Conservation (phyloP, 371 early-diverging fungal genomes). For the Syncephalis plumigaleata region DNA sequence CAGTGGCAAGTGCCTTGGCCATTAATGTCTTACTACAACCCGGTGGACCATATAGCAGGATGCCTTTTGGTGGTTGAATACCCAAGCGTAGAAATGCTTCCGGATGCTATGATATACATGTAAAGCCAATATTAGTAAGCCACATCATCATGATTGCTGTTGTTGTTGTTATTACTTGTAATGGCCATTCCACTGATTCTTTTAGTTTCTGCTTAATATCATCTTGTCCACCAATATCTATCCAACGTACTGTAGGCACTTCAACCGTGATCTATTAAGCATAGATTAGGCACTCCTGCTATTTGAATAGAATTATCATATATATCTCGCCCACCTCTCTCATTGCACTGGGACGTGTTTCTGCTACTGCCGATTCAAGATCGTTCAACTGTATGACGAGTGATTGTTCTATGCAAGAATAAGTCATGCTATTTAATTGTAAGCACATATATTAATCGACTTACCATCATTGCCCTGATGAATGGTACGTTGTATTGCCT, state of each 20-base stretch:
- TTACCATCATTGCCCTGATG: background rate
- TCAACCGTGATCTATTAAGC: slow-evolving; percentile 76
- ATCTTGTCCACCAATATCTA: slow-evolving; percentile 94
- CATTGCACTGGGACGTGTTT: slow-evolving; percentile 87
- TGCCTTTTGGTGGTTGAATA: slow-evolving; percentile 90
- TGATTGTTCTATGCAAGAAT: slow-evolving; percentile 6
- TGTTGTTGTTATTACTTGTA: slow-evolving; percentile 31
- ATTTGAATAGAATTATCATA: background rate
- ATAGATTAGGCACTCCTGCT: no score
- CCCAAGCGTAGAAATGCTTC: slow-evolving; percentile 74
- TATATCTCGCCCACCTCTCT: slow-evolving; percentile 50
- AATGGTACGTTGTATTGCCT: slow-evolving; percentile 47
- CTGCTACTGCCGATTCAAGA: slow-evolving; percentile 19
- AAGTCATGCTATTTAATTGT: no score
- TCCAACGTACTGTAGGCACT: slow-evolving; percentile 90
- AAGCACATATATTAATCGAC: no score
- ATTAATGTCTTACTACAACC: slow-evolving; percentile 96
- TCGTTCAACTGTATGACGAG: slow-evolving; percentile 5
- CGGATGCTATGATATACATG: slow-evolving; percentile 58
- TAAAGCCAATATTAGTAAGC: no score
- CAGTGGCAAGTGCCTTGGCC: slow-evolving; percentile 96
- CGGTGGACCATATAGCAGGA: slow-evolving; percentile 94
- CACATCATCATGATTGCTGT: no score
- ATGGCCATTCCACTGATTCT: slow-evolving; percentile 98
- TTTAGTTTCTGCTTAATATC: slow-evolving; percentile 86